Conservation (phyloP, 768 basidiomycete species). For the Lactifluus hygrophoroides region DNA sequence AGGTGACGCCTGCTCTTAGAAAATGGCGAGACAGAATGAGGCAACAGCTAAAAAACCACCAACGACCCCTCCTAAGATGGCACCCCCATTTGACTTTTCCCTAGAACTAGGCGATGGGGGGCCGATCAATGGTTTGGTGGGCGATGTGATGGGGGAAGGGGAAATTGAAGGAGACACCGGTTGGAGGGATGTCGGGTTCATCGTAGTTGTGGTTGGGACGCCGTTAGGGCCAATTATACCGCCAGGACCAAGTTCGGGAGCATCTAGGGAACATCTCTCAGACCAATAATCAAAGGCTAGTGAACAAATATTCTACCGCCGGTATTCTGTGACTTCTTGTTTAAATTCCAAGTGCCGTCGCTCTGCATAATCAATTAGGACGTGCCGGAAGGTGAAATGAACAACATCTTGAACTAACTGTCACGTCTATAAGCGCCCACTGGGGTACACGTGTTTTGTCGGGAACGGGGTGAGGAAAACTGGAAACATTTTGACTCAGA, state of each 20-base stretch:
- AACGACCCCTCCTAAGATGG: neutral
- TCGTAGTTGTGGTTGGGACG: neutral
- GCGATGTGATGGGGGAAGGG: too few relatives aligned
- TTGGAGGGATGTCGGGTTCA: neutral
- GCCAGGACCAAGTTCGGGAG: neutral
- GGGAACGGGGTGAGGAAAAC: conserved; percentile 7
- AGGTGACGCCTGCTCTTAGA: too few relatives aligned
- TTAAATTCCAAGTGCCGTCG: neutral
- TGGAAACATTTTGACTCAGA: neutral
- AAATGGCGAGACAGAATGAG: neutral
- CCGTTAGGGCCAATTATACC: neutral
- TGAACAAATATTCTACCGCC: neutral
- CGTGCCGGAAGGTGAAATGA: neutral
- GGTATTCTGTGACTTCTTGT: neutral
- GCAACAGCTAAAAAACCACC: neutral
- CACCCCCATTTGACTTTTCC: neutral
- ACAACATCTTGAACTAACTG: neutral
- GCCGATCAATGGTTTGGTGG: too few relatives aligned
- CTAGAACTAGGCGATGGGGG: too few relatives aligned
- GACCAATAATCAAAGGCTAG: neutral
- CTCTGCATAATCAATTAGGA: neutral
- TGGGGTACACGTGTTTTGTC: neutral
- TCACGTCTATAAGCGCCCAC: neutral
- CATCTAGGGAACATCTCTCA: neutral
- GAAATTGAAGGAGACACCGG: too few relatives aligned